phyloP scores from a whole-genome alignment of 176 grass and related monocot species.

The Dactylis glomerata region DNA sequence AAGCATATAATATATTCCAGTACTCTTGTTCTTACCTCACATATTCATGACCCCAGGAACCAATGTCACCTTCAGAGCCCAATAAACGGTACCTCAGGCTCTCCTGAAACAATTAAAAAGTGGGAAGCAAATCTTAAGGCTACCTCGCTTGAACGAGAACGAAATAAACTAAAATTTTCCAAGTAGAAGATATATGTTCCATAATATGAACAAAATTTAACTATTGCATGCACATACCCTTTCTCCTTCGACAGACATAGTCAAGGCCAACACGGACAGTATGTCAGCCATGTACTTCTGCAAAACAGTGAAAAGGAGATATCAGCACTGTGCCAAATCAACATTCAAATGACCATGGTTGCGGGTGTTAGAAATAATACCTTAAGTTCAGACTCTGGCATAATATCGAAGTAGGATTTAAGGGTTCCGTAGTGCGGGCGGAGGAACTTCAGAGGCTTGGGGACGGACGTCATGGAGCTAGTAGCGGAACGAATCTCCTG shows the following conservation, averaged over 20 bases:
- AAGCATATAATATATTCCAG: neutral
- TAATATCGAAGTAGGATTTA: constrained; percentile 68
- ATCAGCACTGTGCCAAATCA: constrained; percentile 7
- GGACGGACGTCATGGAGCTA: constrained; percentile 96
- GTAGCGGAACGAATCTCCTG: constrained; percentile 90
- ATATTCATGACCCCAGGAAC: constrained; percentile 98
- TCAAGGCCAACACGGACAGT: constrained; percentile 84
- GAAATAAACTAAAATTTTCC: neutral
- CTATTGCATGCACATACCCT: constrained; percentile 47
- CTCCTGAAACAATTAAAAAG: constrained; percentile 56
- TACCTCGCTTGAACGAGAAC: neutral
- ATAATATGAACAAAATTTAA: neutral
- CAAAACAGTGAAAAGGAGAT: neutral
- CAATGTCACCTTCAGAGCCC: constrained; percentile 92
- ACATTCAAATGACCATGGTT: neutral
- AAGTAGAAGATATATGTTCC: neutral
- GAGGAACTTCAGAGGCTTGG: constrained; percentile 93
- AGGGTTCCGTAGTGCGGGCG: constrained; percentile 88
- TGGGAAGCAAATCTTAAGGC: neutral
- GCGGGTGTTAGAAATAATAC: neutral
- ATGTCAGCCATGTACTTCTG: constrained; percentile 88
- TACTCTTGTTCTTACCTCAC: constrained; percentile 56
- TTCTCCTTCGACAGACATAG: constrained; percentile 92
- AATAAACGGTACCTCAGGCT: constrained; percentile 79
- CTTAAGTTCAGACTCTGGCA: constrained; percentile 81